These are phyloP conservation scores for Kwoniella bestiolae DNA, from an alignment of 768 basidiomycete genomes.

Conservation along the genomic window DNA sequence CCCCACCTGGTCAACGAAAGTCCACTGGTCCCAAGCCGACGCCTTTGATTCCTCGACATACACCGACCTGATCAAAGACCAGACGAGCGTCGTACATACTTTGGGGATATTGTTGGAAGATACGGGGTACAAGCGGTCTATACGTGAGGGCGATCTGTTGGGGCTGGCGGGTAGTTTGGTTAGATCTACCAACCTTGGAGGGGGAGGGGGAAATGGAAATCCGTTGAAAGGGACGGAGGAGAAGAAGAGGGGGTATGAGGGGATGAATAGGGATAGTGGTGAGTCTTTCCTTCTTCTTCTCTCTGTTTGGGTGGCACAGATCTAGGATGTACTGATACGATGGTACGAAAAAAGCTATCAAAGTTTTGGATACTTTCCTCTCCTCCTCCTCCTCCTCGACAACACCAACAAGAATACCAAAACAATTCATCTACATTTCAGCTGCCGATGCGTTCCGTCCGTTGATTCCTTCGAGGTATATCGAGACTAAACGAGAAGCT, in stretches of 20 bases:
- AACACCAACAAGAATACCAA: not conserved
- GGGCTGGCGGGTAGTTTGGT: conserved; percentile 63
- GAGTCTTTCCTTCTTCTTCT: conserved; percentile 16
- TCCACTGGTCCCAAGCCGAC: conserved; percentile 83
- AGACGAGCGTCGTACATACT: conserved; percentile 86
- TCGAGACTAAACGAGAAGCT: conserved; percentile 91
- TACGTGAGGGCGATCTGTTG: conserved; percentile 66
- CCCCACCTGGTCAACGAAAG: conserved; percentile 76
- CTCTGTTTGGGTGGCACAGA: too few relatives aligned
- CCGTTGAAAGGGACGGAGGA: conserved; percentile 58
- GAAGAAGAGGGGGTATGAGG: conserved; percentile 65
- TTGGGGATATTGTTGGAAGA: conserved; percentile 87
- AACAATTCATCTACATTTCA: conserved; percentile 83
- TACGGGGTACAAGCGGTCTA: conserved; percentile 73
- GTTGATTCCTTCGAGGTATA: conserved; percentile 80
- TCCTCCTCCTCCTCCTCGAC: conserved; percentile 17
- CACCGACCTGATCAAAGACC: conserved; percentile 67
- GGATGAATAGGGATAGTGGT: conserved; percentile 90
- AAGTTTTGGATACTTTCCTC: conserved; percentile 75
- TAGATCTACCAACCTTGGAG: conserved; percentile 55
- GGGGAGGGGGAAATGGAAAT: conserved; percentile 45
- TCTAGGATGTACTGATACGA: not conserved
- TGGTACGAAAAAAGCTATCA: conserved; percentile 58
- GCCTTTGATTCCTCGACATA: conserved; percentile 79
- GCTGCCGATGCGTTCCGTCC: conserved; percentile 93